Conservation (phyloP, 257 asterid genomes). For the Rehmannia glutinosa region DNA sequence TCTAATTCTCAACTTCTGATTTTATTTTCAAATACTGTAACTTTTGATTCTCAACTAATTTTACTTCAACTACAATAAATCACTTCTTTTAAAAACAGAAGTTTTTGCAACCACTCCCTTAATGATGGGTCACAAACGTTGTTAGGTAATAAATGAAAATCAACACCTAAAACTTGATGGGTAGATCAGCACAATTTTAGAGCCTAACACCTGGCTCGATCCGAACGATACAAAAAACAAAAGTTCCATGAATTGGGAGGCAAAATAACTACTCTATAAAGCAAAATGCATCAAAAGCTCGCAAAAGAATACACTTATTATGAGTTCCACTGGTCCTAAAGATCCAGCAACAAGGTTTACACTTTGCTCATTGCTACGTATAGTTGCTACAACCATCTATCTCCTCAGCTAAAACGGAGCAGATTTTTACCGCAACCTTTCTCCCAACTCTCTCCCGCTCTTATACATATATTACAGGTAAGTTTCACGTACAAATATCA, state of each 20-base stretch:
- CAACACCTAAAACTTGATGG: no score
- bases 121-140: no score
- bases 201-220: no score
- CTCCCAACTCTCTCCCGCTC: constrained; percentile 2
- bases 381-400: constrained; percentile 22
- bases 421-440: constrained; percentile 28
- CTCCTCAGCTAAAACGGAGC: constrained; percentile 46
- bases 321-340: constrained; percentile 10
- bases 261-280: not conserved
- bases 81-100: no score
- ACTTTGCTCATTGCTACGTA: constrained; percentile 4
- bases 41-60: no score
- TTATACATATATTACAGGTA: constrained; percentile 32
- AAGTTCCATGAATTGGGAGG: not conserved
- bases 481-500: constrained; percentile 16
- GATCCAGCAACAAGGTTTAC: not conserved
- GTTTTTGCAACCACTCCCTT: no score
- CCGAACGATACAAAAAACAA: not conserved
- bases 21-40: no score
- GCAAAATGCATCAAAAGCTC: constrained; percentile 2
- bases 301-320: not conserved
- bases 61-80: no score
- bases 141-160: no score
- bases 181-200: no score
- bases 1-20: no score